Percentiles rank a stretch among this genome's conserved stretches.
phyloP scores from a whole-genome alignment of 371 early-diverging fungal species.

The Capillidium heterosporum region DNA sequence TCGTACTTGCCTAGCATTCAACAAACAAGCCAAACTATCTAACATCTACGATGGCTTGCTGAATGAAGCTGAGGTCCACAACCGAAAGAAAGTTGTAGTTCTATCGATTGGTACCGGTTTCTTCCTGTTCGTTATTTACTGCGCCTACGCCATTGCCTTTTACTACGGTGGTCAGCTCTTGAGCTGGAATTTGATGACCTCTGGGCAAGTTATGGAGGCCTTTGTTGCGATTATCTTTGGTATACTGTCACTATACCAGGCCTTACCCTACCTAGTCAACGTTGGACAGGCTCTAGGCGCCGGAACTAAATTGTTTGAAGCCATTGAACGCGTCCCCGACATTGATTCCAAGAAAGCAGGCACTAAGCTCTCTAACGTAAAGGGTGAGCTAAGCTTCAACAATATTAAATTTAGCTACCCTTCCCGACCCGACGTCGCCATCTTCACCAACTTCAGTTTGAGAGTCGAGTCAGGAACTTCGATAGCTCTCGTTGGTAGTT shows the following conservation, averaged over 20 bases:
- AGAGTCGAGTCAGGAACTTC: conserved; percentile 37
- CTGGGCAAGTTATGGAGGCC: conserved; percentile 33
- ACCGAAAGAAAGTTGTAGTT: conserved; percentile 21
- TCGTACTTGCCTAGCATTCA: conserved; percentile 71
- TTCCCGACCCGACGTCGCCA: conserved; percentile 42
- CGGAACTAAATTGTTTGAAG: conserved; percentile 39
- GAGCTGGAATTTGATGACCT: conserved; percentile 19
- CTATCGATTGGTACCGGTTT: conserved; percentile 32
- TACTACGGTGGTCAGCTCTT: conserved; percentile 54
- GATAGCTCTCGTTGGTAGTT: conserved; percentile 43
- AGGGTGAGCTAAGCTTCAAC: conserved; percentile 49
- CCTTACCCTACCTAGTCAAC: conserved; percentile 10
- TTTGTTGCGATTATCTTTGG: conserved; percentile 33
- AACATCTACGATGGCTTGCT: conserved; percentile 32
- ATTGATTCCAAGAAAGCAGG: conserved; percentile 27
- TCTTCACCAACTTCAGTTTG: conserved; percentile 37
- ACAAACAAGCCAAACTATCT: conserved; percentile 45
- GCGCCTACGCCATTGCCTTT: conserved; percentile 53
- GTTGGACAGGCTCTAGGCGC: conserved; percentile 25
- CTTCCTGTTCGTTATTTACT: conserved; percentile 42
- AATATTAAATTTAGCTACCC: conserved; percentile 56
- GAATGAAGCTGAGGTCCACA: conserved; percentile 23
- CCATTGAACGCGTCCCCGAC: conserved; percentile 48
- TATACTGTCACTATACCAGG: conserved; percentile 10
- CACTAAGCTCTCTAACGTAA: background rate